phyloP scores from a whole-genome alignment of 306 rosid species.

The Prinsepia uniflora region DNA sequence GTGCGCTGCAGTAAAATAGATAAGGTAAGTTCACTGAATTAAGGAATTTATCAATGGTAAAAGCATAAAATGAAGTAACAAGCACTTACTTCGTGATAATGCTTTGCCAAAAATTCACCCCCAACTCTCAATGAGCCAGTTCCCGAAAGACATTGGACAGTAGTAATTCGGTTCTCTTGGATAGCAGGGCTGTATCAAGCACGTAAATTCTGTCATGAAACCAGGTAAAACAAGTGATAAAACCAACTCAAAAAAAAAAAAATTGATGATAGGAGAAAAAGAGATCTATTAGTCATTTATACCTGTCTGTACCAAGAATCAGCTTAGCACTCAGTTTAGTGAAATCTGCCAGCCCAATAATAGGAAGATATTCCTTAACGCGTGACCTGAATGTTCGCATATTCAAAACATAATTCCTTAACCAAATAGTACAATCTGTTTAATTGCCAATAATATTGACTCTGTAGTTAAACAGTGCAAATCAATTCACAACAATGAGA shows the following conservation, averaged over 20 bases:
- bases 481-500: neutral
- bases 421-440: neutral
- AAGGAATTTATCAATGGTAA: neutral
- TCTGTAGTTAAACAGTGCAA: neutral
- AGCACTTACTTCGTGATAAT: conserved; percentile 76
- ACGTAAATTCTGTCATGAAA: neutral
- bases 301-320: conserved; percentile 94
- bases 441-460: neutral
- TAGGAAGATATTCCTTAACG: conserved; percentile 85
- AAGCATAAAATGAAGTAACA: neutral
- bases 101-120: conserved; percentile 89
- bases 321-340: conserved; percentile 90
- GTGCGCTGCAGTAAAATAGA: conserved; percentile 49
- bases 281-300: neutral
- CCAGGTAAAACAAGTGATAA: neutral
- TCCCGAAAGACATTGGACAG: conserved; percentile 94
- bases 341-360: conserved; percentile 81
- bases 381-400: conserved; percentile 54
- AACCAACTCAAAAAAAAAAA: neutral
- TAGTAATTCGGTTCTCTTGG: conserved; percentile 75
- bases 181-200: conserved; percentile 70
- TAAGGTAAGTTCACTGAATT: conserved; percentile 10
- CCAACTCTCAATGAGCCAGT: conserved; percentile 98
- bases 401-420: neutral
- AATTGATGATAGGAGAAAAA: neutral